These are phyloP conservation scores for Zoysia matrella DNA, from an alignment of 202 grass and related monocot species.

Conservation along the genomic window DNA sequence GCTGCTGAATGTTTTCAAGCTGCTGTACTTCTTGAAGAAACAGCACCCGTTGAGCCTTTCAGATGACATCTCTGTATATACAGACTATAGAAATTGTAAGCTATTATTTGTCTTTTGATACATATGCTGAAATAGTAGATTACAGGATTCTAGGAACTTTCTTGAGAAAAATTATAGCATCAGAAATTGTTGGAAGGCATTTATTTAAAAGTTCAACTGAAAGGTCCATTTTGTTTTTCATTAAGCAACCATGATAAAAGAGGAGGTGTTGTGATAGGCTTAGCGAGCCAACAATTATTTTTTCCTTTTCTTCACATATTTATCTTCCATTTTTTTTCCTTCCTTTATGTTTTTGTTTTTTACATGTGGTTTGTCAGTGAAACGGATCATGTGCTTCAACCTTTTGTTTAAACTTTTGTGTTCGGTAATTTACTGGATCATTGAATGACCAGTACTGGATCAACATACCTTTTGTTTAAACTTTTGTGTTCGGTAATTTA, in stretches of 20 bases:
- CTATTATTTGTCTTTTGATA: conserved; percentile 43
- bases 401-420: conserved; percentile 3
- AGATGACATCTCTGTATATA: conserved; percentile 66
- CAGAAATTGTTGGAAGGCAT: neutral
- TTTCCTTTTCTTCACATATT: too few species aligned
- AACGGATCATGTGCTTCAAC: conserved; percentile 21
- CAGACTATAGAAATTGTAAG: conserved; percentile 53
- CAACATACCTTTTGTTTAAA: conserved; percentile 16
- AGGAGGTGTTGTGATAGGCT: too few species aligned
- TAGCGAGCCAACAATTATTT: too few species aligned
- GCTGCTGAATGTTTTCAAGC: conserved; percentile 97
- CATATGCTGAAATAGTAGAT: conserved; percentile 37
- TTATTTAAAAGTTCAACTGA: conserved; percentile 41
- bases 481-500: conserved; percentile 14
- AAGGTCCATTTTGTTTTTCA: conserved; percentile 38
- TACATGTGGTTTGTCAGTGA: neutral
- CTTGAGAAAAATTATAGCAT: conserved; percentile 31
- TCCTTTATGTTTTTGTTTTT: too few species aligned
- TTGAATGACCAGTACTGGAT: conserved; percentile 7
- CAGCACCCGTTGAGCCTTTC: conserved; percentile 93
- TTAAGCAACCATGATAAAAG: neutral
- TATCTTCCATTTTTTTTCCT: too few species aligned
- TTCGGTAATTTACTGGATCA: conserved; percentile 9
- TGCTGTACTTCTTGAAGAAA: conserved; percentile 91
- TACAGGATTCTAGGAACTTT: conserved; percentile 40